A percentile compares a stretch with the other conserved stretches of the same genome.
Evolutionary conservation across 1,139 yeast species (phyloP).

Genomic region (Yamadazyma sp.): DNA sequence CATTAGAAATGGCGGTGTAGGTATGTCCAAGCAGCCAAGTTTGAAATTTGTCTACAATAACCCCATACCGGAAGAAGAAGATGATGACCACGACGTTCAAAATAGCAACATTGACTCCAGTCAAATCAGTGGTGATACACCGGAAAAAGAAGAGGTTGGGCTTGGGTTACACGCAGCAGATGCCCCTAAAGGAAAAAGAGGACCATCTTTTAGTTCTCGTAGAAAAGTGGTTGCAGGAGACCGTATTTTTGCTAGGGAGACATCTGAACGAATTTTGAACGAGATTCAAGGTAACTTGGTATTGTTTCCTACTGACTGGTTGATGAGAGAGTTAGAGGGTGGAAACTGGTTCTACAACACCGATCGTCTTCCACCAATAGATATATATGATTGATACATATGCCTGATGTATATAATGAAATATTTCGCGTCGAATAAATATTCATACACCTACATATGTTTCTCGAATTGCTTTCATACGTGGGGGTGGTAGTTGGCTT

Average conservation of each 20-base stretch:
- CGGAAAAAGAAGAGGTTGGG: constrained; percentile 6
- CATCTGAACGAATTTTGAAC: constrained; percentile 71
- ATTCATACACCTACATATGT: constrained; percentile 22
- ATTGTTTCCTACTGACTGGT: constrained; percentile 89
- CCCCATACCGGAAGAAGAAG: constrained; percentile 8
- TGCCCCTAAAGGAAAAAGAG: constrained; percentile 21
- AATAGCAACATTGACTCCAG: not conserved
- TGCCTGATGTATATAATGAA: not conserved
- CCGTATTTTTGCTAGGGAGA: constrained; percentile 66
- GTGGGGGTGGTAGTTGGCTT: constrained; percentile 77
- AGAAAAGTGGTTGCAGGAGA: constrained; percentile 42
- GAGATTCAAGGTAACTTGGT: constrained; percentile 90
- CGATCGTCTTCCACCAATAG: constrained; percentile 93
- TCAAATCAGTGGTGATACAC: not conserved
- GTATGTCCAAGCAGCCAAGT: constrained; percentile 13
- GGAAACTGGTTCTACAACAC: constrained; percentile 95
- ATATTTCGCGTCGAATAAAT: constrained; percentile 1
- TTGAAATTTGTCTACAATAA: constrained; percentile 11
- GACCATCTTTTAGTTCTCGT: constrained; percentile 33
- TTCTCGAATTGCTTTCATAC: constrained; percentile 51
- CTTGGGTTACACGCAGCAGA: constrained; percentile 6
- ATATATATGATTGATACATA: constrained; percentile 68
- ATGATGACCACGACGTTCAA: constrained; percentile 6
- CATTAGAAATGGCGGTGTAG: constrained; percentile 25
- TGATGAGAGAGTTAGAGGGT: constrained; percentile 77